phyloP scores from a whole-genome alignment of 2,329 filamentous ascomycete genomes.

The Diaporthe sp. region DNA sequence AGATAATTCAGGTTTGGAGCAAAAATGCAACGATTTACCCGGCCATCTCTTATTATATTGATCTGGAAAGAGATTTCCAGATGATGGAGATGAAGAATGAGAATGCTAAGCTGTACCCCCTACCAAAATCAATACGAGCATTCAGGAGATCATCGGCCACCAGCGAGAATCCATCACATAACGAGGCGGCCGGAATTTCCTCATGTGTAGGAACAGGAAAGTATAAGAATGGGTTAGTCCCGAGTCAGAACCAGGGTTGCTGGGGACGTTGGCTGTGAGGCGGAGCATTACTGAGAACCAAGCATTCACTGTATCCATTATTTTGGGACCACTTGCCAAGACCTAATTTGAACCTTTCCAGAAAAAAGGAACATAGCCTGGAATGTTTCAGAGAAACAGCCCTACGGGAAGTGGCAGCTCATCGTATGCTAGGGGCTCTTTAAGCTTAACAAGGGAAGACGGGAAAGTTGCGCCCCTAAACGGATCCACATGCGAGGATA shows the following conservation, averaged over 20 bases:
- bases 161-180: background rate
- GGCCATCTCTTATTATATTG: background rate
- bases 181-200: background rate
- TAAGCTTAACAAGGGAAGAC: background rate
- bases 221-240: constrained; percentile 6
- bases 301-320: background rate
- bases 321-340: background rate
- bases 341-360: background rate
- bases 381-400: background rate
- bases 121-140: background rate
- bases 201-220: no score
- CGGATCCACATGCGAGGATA: background rate
- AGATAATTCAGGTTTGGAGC: background rate
- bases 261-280: background rate
- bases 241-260: background rate
- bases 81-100: background rate
- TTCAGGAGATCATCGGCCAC: background rate
- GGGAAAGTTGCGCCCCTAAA: background rate
- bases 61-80: no score
- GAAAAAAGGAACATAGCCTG: background rate
- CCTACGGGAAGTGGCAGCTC: background rate
- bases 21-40: background rate
- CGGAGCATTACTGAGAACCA: background rate
- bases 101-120: background rate
- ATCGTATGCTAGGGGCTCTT: background rate